phyloP scores from a whole-genome alignment of 2,329 filamentous ascomycete genomes.

The Trichoderma lentiforme region DNA sequence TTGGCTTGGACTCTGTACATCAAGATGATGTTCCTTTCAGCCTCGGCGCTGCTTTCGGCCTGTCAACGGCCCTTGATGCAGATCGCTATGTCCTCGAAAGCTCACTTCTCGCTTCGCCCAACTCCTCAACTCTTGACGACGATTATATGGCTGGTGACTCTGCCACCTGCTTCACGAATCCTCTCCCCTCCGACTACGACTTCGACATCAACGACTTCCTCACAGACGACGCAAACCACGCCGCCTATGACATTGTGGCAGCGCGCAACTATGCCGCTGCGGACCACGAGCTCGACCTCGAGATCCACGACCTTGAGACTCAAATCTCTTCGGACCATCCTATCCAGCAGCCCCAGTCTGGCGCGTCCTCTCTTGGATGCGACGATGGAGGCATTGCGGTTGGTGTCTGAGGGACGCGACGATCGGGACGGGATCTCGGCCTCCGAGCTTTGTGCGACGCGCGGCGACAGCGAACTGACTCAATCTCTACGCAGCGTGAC shows the following conservation, averaged over 20 bases:
- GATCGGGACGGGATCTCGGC: constrained; percentile 41
- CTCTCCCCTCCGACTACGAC: constrained; percentile 36
- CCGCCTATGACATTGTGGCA: constrained; percentile 47
- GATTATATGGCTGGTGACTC: constrained; percentile 64
- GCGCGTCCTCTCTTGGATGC: constrained; percentile 71
- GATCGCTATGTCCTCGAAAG: constrained; percentile 75
- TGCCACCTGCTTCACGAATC: constrained; percentile 44
- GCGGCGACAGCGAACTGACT: constrained; percentile 37
- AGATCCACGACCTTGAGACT: constrained; percentile 58
- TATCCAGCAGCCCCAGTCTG: constrained; percentile 71
- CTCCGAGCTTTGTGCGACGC: constrained; percentile 35
- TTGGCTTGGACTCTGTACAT: constrained; percentile 51
- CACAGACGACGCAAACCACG: constrained; percentile 48
- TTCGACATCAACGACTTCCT: constrained; percentile 56
- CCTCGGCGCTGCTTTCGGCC: constrained; percentile 66
- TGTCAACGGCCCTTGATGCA: constrained; percentile 66
- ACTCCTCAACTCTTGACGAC: constrained; percentile 62
- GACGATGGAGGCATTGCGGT: constrained; percentile 72
- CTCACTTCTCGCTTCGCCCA: constrained; percentile 71
- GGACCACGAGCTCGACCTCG: constrained; percentile 50
- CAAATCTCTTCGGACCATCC: constrained; percentile 60
- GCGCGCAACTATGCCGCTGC: constrained; percentile 49
- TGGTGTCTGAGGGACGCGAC: constrained; percentile 58
- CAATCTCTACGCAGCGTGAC: constrained; percentile 36
- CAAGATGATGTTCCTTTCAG: constrained; percentile 61